phyloP scores from a whole-genome alignment of 257 asterid species.

The Nicotiana otophora region DNA sequence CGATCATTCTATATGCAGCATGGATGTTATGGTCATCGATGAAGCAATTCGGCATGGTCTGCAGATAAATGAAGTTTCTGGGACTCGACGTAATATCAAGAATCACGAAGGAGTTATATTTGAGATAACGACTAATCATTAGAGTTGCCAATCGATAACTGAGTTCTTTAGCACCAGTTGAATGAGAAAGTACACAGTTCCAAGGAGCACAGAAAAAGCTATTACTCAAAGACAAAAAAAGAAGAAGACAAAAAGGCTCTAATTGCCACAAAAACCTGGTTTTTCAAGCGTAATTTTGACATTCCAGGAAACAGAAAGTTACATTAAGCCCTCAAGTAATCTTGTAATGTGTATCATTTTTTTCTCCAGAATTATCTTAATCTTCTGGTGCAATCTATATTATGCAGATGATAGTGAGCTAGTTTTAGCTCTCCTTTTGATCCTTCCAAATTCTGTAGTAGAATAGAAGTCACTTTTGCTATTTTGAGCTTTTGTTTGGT shows the following conservation, averaged over 20 bases:
- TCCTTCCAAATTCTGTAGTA: background rate
- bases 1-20: conserved; percentile 35
- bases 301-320: background rate
- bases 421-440: background rate
- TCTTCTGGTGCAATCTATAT: background rate
- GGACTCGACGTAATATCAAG: conserved; percentile 54
- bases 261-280: background rate
- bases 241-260: background rate
- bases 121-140: conserved; percentile 25
- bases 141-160: background rate
- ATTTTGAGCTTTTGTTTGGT: background rate
- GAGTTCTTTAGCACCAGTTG: conserved; percentile 3
- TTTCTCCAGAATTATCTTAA: too few relatives aligned
- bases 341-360: background rate
- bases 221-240: background rate
- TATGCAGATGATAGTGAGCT: background rate
- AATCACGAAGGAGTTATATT: conserved; percentile 73
- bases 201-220: background rate
- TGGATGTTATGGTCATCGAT: conserved; percentile 61
- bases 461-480: background rate
- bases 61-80: conserved; percentile 55
- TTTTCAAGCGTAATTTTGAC: background rate
- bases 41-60: conserved; percentile 75
- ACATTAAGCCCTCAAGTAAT: background rate
- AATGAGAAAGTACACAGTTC: background rate